These are phyloP conservation scores for Aspergillus tubingensis DNA, from an alignment of 2,329 filamentous ascomycete species.

Conservation along the genomic window DNA sequence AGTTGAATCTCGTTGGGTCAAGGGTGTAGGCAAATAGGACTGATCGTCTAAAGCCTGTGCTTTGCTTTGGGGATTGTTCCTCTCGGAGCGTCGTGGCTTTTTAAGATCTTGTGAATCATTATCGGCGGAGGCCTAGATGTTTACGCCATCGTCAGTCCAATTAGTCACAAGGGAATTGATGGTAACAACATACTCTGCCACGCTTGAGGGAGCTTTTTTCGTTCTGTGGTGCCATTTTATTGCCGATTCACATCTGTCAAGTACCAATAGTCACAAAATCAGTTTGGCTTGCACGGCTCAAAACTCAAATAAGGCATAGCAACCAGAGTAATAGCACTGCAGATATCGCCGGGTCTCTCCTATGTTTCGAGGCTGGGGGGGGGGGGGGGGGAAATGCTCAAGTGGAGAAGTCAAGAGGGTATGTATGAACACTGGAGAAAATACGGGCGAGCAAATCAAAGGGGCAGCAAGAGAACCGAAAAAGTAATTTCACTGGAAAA, in stretches of 20 bases:
- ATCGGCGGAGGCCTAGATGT: constrained; percentile 64
- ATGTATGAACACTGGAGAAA: not conserved
- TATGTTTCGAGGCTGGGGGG: not conserved
- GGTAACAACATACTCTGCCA: constrained; percentile 59
- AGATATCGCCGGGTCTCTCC: not conserved
- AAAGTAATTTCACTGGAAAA: not conserved
- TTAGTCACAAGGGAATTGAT: constrained; percentile 17
- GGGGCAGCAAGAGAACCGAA: not conserved
- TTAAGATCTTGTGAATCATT: constrained; percentile 67
- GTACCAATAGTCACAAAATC: not conserved
- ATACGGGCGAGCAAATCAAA: not conserved
- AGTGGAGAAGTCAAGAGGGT: not conserved
- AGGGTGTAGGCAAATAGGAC: constrained; percentile 76
- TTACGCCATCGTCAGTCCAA: constrained; percentile 25
- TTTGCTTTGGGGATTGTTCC: constrained; percentile 63
- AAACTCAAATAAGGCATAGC: not conserved
- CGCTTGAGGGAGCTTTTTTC: constrained; percentile 88
- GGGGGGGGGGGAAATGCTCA: not conserved
- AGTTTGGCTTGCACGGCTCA: not conserved
- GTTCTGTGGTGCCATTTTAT: constrained; percentile 48
- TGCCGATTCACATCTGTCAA: constrained; percentile 11
- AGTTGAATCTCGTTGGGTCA: constrained; percentile 69
- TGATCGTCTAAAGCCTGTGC: constrained; percentile 60
- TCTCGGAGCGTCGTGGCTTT: constrained; percentile 78
- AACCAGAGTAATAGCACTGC: not conserved